phyloP scores from a whole-genome alignment of 2,329 filamentous ascomycete species.

The Aspergillus piperis region DNA sequence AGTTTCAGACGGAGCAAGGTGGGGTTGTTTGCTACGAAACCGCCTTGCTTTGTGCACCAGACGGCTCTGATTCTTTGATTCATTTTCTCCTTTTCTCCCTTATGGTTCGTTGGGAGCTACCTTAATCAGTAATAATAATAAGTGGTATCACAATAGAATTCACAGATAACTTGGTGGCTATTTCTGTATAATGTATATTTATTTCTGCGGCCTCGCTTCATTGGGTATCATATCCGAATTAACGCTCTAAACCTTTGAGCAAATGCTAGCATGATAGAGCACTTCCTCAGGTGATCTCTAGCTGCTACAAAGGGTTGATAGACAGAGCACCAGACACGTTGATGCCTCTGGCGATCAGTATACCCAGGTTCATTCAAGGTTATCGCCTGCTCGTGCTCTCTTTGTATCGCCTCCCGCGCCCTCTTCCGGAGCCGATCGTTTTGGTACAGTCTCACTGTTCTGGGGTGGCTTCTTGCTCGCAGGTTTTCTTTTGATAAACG shows the following conservation, averaged over 20 bases:
- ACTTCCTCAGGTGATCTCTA: neutral
- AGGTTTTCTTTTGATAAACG: constrained; percentile 59
- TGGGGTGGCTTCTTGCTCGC: constrained; percentile 18
- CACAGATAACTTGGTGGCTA: neutral
- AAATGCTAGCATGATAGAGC: neutral
- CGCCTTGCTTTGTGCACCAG: neutral
- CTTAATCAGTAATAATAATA: too few species aligned
- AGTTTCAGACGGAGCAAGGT: neutral
- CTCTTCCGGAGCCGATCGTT: constrained; percentile 31
- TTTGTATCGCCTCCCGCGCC: constrained; percentile 27
- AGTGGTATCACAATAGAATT: too few species aligned
- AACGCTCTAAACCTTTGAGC: neutral
- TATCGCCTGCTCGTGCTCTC: constrained; percentile 22
- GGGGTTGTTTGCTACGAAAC: too few species aligned
- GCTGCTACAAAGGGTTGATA: neutral
- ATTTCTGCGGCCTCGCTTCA: neutral
- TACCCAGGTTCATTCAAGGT: neutral
- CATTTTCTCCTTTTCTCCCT: neutral
- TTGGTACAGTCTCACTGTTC: constrained; percentile 21
- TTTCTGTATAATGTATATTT: neutral
- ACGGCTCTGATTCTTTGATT: neutral
- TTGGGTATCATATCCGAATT: neutral
- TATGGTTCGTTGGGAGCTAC: neutral
- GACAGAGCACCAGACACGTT: constrained; percentile 1
- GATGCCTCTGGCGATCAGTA: neutral